These are phyloP conservation scores for Backusella luteola DNA, from an alignment of 192 early-diverging fungal species.

Conservation along the genomic window DNA sequence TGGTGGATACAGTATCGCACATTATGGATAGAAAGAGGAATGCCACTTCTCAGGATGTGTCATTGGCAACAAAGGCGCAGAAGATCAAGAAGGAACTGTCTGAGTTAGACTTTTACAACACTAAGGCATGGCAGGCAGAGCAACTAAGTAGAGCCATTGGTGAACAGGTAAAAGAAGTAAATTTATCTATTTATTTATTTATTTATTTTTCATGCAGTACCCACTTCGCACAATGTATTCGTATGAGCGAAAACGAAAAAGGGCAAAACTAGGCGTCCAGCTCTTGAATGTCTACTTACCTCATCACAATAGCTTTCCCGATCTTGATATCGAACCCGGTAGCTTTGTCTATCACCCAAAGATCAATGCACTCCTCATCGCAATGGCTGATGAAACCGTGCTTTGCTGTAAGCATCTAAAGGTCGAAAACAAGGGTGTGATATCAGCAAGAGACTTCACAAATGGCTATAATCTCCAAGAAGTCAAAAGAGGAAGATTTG, in stretches of 20 bases:
- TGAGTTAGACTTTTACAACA: slow-evolving; percentile 56
- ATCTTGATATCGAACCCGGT: slow-evolving; percentile 33
- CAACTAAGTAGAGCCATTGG: slow-evolving; percentile 72
- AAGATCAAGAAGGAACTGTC: slow-evolving; percentile 63
- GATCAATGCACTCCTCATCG: slow-evolving; percentile 41
- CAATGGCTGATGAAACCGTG: slow-evolving; percentile 51
- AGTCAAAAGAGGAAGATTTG: neutral
- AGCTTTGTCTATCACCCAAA: slow-evolving; percentile 33
- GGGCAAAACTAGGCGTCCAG: slow-evolving; percentile 30
- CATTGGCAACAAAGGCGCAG: slow-evolving; percentile 63
- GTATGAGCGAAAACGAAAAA: slow-evolving; percentile 17
- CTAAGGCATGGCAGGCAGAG: slow-evolving; percentile 62
- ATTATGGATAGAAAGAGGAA: slow-evolving; percentile 56
- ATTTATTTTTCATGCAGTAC: slow-evolving; percentile 37
- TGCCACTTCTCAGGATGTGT: slow-evolving; percentile 62
- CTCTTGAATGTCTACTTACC: slow-evolving; percentile 38
- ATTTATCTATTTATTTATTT: slow-evolving; percentile 16
- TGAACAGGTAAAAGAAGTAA: slow-evolving; percentile 54
- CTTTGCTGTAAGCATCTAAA: slow-evolving; percentile 50
- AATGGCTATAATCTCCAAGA: slow-evolving; percentile 59
- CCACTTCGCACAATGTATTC: slow-evolving; percentile 52
- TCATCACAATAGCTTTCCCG: slow-evolving; percentile 15
- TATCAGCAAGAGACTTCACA: slow-evolving; percentile 58
- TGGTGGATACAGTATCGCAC: slow-evolving; percentile 61
- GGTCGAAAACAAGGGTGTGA: slow-evolving; percentile 57